phyloP scores from a whole-genome alignment of 495 filamentous ascomycete genomes.

The Aspergillus biplanus region DNA sequence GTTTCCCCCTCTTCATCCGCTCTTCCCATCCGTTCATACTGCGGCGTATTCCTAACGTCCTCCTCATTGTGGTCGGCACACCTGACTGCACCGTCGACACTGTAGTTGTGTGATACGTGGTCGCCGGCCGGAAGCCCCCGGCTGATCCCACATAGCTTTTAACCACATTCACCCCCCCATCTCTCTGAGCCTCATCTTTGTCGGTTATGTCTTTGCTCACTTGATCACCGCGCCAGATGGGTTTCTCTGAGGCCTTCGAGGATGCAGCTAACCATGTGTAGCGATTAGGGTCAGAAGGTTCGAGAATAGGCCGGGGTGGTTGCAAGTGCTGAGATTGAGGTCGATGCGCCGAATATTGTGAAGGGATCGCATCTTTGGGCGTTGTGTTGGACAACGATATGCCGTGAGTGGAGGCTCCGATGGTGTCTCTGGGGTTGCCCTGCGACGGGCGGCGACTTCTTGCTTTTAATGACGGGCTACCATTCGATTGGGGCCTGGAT shows the following conservation, averaged over 20 bases:
- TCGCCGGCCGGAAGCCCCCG: constrained; percentile 37
- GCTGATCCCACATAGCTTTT: constrained; percentile 30
- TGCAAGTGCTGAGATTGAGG: constrained; percentile 42
- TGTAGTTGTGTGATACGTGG: constrained; percentile 58
- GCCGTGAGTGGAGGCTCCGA: not conserved
- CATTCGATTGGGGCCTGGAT: constrained; percentile 17
- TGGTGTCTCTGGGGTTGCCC: constrained; percentile 6
- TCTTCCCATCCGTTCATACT: constrained; percentile 61
- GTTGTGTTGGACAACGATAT: constrained; percentile 14
- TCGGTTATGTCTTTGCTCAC: constrained; percentile 11
- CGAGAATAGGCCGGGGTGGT: constrained; percentile 42
- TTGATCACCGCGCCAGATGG: constrained; percentile 19
- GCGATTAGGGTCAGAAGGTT: constrained; percentile 39
- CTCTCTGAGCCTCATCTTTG: constrained; percentile 14
- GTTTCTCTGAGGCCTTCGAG: constrained; percentile 31
- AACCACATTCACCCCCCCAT: constrained; percentile 27
- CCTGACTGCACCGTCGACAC: constrained; percentile 47
- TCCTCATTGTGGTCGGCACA: constrained; percentile 35
- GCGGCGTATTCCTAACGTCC: constrained; percentile 61
- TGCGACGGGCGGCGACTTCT: constrained; percentile 7
- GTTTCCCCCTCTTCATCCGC: constrained; percentile 45
- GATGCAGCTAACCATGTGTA: constrained; percentile 48
- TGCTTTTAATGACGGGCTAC: constrained; percentile 16
- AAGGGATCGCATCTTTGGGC: constrained; percentile 24
- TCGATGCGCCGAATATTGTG: constrained; percentile 38